Percentiles rank a stretch among this genome's conserved stretches.
Evolutionary conservation across 2,329 filamentous ascomycete genomes (phyloP).

Genomic region (Periconia sp.): DNA sequence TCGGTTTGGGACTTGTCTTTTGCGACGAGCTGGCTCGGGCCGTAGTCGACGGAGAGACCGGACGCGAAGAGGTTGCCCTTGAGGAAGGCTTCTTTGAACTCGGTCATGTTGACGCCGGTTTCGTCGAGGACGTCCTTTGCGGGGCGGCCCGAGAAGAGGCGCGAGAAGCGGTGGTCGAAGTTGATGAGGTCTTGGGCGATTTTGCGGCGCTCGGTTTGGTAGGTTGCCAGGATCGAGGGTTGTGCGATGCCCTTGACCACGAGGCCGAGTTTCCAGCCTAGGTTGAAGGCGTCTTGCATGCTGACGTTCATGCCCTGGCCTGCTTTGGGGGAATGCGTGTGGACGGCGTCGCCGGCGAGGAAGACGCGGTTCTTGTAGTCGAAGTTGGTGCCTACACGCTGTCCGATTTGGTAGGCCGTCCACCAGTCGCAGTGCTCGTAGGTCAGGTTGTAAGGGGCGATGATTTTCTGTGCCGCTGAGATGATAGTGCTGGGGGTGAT

Average conservation of each 20-base stretch:
- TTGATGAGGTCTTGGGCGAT: conserved; percentile 68
- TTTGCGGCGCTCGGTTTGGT: conserved; percentile 56
- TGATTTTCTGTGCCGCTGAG: conserved; percentile 62
- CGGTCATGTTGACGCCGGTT: conserved; percentile 62
- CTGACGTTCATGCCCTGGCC: conserved; percentile 73
- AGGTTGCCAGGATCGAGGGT: conserved; percentile 52
- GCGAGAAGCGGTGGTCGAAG: conserved; percentile 53
- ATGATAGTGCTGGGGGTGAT: conserved; percentile 67
- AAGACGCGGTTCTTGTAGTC: conserved; percentile 63
- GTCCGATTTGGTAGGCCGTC: conserved; percentile 69
- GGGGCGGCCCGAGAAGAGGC: conserved; percentile 51
- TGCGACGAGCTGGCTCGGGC: conserved; percentile 56
- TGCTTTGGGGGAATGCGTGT: conserved; percentile 62
- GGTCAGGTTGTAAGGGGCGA: conserved; percentile 66
- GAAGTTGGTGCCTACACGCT: conserved; percentile 63
- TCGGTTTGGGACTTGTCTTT: conserved; percentile 53
- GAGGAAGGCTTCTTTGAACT: conserved; percentile 63
- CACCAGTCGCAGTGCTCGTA: conserved; percentile 69
- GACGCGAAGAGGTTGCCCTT: conserved; percentile 63
- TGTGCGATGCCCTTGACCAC: conserved; percentile 49
- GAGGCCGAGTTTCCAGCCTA: conserved; percentile 59
- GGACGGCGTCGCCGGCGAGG: conserved; percentile 68
- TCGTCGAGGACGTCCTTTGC: conserved; percentile 63
- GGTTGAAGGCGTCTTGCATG: conserved; percentile 67
- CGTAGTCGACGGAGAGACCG: conserved; percentile 62